Percentiles rank a stretch among this genome's conserved stretches.
phyloP scores from a whole-genome alignment of 192 early-diverging fungal species.

The Dissophora ornata region DNA sequence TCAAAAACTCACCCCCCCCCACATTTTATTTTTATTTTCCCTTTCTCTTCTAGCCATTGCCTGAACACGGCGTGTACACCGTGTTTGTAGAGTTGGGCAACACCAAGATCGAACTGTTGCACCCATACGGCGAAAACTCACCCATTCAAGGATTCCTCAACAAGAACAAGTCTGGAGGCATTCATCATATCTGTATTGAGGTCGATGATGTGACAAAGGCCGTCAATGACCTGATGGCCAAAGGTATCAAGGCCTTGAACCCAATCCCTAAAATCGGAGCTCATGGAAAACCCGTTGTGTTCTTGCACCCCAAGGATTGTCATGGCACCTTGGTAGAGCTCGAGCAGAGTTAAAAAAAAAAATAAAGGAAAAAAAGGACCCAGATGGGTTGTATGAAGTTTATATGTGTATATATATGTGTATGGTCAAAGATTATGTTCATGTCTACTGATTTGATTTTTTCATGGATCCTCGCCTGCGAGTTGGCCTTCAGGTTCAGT shows the following conservation, averaged over 20 bases:
- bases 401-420: too few species aligned
- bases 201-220: slow-evolving; percentile 76
- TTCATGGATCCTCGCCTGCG: too few species aligned
- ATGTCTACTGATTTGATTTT: too few species aligned
- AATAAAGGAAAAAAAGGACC: not conserved
- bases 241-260: slow-evolving; percentile 72
- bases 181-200: slow-evolving; percentile 88
- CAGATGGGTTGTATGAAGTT: too few species aligned
- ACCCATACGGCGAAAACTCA: slow-evolving; percentile 78
- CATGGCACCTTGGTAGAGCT: slow-evolving; percentile 84
- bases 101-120: slow-evolving; percentile 87
- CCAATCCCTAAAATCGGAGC: slow-evolving; percentile 86
- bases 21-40: not conserved
- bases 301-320: slow-evolving; percentile 86
- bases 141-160: slow-evolving; percentile 83
- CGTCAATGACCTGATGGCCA: slow-evolving; percentile 70
- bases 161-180: slow-evolving; percentile 84
- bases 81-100: slow-evolving; percentile 88
- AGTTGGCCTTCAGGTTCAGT: too few species aligned
- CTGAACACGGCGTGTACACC: slow-evolving; percentile 88
- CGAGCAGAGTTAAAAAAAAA: slow-evolving; percentile 59
- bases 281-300: slow-evolving; percentile 82
- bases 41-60: slow-evolving; percentile 60
- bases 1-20: too few species aligned
- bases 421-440: too few species aligned